Evolutionary conservation across 1,284 basidiomycete genomes (phyloP).

Genomic region (Ustilago vetiveriae): DNA sequence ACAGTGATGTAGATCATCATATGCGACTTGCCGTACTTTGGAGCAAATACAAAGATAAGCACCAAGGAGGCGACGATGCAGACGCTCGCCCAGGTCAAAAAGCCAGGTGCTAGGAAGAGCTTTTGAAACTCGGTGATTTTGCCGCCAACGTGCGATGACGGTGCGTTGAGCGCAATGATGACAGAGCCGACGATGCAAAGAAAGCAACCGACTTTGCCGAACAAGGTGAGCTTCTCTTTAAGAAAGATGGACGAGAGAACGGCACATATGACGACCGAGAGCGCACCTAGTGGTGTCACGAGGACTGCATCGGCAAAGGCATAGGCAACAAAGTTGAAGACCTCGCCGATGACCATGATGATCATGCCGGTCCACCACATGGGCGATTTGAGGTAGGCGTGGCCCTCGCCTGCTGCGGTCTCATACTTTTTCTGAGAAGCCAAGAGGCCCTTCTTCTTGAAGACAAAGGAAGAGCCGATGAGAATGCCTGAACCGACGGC

Average conservation of each 20-base stretch:
- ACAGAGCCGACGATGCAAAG: constrained; percentile 87
- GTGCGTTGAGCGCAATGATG: constrained; percentile 76
- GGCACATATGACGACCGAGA: constrained; percentile 94
- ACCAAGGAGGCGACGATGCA: constrained; percentile 55
- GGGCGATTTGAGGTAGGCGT: constrained; percentile 78
- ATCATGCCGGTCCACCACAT: constrained; percentile 67
- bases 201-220: constrained; percentile 75
- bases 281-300: constrained; percentile 93
- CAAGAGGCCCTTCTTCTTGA: constrained; percentile 82
- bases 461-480: constrained; percentile 85
- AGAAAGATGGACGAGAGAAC: constrained; percentile 92
- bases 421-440: constrained; percentile 69
- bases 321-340: constrained; percentile 73
- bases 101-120: constrained; percentile 86
- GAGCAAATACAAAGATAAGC: constrained; percentile 77
- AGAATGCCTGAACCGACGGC: constrained; percentile 85
- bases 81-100: constrained; percentile 77
- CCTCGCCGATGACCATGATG: constrained; percentile 60
- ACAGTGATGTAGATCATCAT: constrained; percentile 85
- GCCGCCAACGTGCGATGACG: constrained; percentile 80
- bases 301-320: constrained; percentile 89
- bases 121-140: constrained; percentile 82
- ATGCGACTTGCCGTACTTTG: constrained; percentile 86
- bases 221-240: constrained; percentile 78
- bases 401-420: constrained; percentile 83